A percentile compares a stretch with the other conserved stretches of the same genome.
Conservation (phyloP, 2,329 filamentous ascomycete species). For the Fusarium bulbicola region DNA sequence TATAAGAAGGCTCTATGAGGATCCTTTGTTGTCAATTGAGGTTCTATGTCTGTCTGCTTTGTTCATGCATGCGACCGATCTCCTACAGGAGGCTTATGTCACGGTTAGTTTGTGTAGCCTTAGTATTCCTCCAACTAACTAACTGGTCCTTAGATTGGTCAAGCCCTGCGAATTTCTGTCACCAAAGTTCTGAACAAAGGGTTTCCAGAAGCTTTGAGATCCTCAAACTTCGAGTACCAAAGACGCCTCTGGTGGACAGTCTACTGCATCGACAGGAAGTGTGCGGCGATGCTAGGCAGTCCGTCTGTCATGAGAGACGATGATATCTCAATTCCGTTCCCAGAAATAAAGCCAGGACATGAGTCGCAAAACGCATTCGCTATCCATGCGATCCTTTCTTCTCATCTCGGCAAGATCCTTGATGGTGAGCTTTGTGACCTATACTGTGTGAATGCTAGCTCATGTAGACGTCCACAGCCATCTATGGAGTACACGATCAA, state of each 20-base stretch:
- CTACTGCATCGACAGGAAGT: slow-evolving; percentile 36
- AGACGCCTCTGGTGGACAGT: slow-evolving; percentile 34
- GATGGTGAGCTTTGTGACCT: slow-evolving; percentile 16
- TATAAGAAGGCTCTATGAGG: slow-evolving; percentile 25
- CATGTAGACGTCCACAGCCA: slow-evolving; percentile 6
- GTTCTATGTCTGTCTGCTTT: slow-evolving; percentile 25
- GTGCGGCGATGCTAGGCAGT: slow-evolving; percentile 28
- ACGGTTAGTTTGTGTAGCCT: slow-evolving; percentile 1
- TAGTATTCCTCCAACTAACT: not conserved
- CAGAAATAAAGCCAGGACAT: not conserved
- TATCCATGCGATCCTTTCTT: slow-evolving; percentile 28
- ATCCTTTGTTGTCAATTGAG: slow-evolving; percentile 32
- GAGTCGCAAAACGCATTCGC: slow-evolving; percentile 28
- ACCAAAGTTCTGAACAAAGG: slow-evolving; percentile 27
- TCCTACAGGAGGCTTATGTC: slow-evolving; percentile 33
- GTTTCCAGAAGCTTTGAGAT: slow-evolving; percentile 27
- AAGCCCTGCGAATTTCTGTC: slow-evolving; percentile 28
- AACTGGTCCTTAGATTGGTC: slow-evolving; percentile 13
- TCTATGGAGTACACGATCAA: slow-evolving; percentile 23
- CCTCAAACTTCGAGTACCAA: slow-evolving; percentile 23
- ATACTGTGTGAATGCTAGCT: too few species aligned
- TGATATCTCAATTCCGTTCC: slow-evolving; percentile 34
- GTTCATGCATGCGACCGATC: slow-evolving; percentile 35
- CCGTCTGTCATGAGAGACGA: slow-evolving; percentile 29
- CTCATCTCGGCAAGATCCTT: slow-evolving; percentile 32